Base-by-base conservation (phyloP, 2,329 filamentous ascomycete genomes). In the Arthrobotrys pseudoclavata region DNA sequence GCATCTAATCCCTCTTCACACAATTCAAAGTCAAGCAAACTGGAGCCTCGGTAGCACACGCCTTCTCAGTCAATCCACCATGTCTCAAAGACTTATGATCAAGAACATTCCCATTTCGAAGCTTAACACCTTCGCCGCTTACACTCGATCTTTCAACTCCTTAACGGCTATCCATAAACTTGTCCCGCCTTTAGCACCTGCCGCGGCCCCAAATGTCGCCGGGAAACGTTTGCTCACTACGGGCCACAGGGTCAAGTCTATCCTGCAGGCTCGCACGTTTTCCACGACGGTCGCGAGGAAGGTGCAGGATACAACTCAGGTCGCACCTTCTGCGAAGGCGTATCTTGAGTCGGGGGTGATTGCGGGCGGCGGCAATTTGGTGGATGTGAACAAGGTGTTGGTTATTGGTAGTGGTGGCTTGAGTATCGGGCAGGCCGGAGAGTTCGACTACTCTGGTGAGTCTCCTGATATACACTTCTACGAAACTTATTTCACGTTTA, bases 391-490 rank as follows among this genome's bases (percentile, higher is more conserved):
- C 87, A 98, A 98, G 87, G 95, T 98, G 64, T 87, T 98, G 79
- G 94, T 98, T 81, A 97, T 98, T 86, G 95, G 95, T 76, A 94
- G 91, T 86, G 95, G 95, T 86, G 95, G 95, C 85, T 88, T 98
- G 81, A 93, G 93, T 84, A 98, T 98, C 89, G 95, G 95, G 80
- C 95, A 98, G 86, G 95, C 95, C 80, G 95, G 95, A 86, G 95
- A 98, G 86, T 98, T 98, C 82, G 95, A 98, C 86, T 98, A 98
- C 85, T 98, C 96, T 84, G 95, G 94, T 97, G 87, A 81, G 90
- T 26, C 2, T 24, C 24, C 18, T 13, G 31, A 53, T 18, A 18
- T 4, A n/a, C 13, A 29, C 3, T 52, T 3, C 3, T 15, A 15
- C 37, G 15, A 12, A 15, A 40, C 13, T 40, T 15, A 13, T 40